A percentile compares a stretch with the other conserved stretches of the same genome.
These are phyloP conservation scores for Eucommia ulmoides DNA, from an alignment of 257 asterid species.

Conservation along the genomic window DNA sequence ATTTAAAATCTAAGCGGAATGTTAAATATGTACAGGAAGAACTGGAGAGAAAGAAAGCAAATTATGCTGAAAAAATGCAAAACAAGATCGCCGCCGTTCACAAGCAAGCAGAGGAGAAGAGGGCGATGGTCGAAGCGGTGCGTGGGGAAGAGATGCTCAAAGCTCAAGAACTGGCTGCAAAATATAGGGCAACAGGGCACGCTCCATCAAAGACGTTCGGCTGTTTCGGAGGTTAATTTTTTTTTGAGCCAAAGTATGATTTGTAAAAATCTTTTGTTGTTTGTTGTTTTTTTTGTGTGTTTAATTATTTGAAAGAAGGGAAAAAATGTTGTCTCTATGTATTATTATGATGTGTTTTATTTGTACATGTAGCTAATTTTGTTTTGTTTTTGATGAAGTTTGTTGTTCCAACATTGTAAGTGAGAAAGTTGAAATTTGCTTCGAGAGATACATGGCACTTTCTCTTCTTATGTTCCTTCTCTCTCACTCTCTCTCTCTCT, in stretches of 20 bases:
- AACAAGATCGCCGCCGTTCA: slow-evolving; percentile 64
- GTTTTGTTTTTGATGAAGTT: no score
- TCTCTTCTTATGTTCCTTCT: no score
- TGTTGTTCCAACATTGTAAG: no score
- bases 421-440: no score
- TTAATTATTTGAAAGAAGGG: no score
- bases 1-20: no score
- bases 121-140: slow-evolving; percentile 44
- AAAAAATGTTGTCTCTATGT: no score
- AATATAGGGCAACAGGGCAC: slow-evolving; percentile 48
- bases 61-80: slow-evolving; percentile 45
- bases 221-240: slow-evolving; percentile 40
- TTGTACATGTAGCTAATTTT: no score
- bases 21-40: slow-evolving; percentile 31
- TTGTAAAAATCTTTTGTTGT: slow-evolving; percentile 7
- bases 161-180: slow-evolving; percentile 56
- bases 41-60: slow-evolving; percentile 62
- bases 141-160: slow-evolving; percentile 53
- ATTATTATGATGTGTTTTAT: no score
- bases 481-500: no score
- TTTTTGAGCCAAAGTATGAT: no score
- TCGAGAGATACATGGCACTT: no score
- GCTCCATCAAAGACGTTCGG: slow-evolving; percentile 43
- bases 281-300: slow-evolving; percentile 1
- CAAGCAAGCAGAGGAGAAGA: slow-evolving; percentile 72